Percentiles rank a stretch among this genome's conserved stretches.
Conservation (phyloP, 208 protist genomes). For the Trypanosoma melophagium region DNA sequence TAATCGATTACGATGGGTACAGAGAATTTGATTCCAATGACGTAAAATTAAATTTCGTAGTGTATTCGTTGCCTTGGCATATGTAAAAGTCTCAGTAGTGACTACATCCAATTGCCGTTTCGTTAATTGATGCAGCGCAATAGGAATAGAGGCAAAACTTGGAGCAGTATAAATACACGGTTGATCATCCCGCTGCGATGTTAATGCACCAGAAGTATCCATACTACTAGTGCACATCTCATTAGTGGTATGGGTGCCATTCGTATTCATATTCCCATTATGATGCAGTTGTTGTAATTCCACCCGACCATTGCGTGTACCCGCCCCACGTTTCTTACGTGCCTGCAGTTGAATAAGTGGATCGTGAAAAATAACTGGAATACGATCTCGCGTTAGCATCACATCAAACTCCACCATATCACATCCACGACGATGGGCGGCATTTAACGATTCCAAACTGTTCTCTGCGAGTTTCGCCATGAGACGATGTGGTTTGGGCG, state of each 20-base stretch:
- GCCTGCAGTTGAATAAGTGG: slow-evolving; percentile 71
- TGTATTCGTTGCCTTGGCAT: slow-evolving; percentile 36
- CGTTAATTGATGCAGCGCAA: slow-evolving; percentile 65
- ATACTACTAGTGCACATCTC: background rate
- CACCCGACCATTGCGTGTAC: slow-evolving; percentile 20
- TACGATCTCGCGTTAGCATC: slow-evolving; percentile 74
- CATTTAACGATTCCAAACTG: slow-evolving; percentile 68
- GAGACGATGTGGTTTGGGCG: slow-evolving; percentile 15
- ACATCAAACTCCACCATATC: slow-evolving; percentile 86
- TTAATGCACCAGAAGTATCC: background rate
- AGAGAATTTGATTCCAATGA: slow-evolving; percentile 48
- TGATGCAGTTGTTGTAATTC: background rate
- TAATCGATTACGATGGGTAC: slow-evolving; percentile 30
- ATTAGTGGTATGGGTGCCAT: background rate
- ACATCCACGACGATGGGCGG: slow-evolving; percentile 66
- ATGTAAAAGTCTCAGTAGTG: slow-evolving; percentile 59
- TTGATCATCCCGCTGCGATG: background rate
- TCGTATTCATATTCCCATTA: background rate
- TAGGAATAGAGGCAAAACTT: slow-evolving; percentile 44
- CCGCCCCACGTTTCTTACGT: slow-evolving; percentile 30
- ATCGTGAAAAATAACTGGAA: slow-evolving; percentile 82
- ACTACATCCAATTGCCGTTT: slow-evolving; percentile 56
- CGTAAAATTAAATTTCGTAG: slow-evolving; percentile 61
- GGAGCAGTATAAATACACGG: slow-evolving; percentile 22
- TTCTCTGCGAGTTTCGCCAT: slow-evolving; percentile 73